A percentile compares a stretch with the other conserved stretches of the same genome.
These are phyloP conservation scores for Fomitopsis palustris DNA, from an alignment of 1,284 basidiomycete genomes.

Conservation along the genomic window DNA sequence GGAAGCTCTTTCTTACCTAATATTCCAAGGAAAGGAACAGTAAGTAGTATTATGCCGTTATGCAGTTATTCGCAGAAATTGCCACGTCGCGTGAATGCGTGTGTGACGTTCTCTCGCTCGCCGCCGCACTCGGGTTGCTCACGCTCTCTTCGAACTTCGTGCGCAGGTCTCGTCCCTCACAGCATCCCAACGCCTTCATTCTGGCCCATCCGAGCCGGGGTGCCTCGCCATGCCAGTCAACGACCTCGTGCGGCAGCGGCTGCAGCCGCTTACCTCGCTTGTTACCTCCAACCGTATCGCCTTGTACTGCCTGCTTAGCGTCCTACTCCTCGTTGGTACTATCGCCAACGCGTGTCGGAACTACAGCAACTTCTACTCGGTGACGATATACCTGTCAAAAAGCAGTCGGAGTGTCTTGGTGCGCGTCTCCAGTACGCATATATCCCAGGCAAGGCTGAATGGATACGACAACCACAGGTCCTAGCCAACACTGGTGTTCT, in stretches of 20 bases:
- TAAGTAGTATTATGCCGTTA: not conserved
- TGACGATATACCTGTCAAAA: constrained; percentile 88
- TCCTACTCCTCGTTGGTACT: constrained; percentile 67
- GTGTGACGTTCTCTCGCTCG: not conserved
- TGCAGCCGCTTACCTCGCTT: constrained; percentile 42
- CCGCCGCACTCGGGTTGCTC: not conserved
- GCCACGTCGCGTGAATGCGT: constrained; percentile 8
- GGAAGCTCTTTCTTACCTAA: not conserved
- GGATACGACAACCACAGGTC: constrained; percentile 48
- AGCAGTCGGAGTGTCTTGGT: constrained; percentile 90
- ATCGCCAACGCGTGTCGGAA: constrained; percentile 78
- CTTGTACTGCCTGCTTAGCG: constrained; percentile 68
- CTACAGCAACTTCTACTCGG: constrained; percentile 92
- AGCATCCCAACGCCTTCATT: not conserved
- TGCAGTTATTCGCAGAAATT: not conserved
- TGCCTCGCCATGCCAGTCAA: constrained; percentile 36
- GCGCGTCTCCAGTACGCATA: constrained; percentile 24
- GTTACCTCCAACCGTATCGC: constrained; percentile 62
- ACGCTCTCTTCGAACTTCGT: not conserved
- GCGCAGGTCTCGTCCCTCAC: not conserved
- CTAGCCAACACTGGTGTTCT: constrained; percentile 92
- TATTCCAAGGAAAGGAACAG: not conserved
- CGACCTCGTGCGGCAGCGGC: constrained; percentile 36
- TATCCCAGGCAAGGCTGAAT: not conserved
- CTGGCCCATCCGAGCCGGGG: not conserved